Conservation (phyloP, 2,329 filamentous ascomycete genomes). For the Xylaria sp. region DNA sequence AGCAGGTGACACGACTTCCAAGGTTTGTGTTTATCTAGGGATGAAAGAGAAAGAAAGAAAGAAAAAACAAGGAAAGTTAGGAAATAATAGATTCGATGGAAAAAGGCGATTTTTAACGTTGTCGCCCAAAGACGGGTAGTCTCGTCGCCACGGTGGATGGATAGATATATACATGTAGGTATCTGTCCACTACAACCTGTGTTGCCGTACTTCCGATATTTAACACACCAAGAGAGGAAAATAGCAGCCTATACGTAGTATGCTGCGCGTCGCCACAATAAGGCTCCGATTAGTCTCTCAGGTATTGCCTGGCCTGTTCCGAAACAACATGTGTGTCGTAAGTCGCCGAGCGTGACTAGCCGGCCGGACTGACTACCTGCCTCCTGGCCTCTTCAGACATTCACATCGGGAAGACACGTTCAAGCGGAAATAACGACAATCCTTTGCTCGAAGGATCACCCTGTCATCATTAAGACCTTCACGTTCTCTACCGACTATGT, state of each 20-base stretch:
- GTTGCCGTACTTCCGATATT: slow-evolving; percentile 21
- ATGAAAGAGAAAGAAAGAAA: not conserved
- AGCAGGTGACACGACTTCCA: no score
- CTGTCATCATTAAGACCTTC: not conserved
- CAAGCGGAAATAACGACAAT: not conserved
- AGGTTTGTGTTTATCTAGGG: no score
- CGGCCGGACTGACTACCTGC: no score
- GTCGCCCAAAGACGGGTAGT: not conserved
- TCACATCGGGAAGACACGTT: no score
- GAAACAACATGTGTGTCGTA: not conserved
- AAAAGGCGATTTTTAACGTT: not conserved
- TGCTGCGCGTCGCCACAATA: slow-evolving; percentile 2
- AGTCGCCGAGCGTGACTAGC: slow-evolving; percentile 19
- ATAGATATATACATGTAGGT: not conserved
- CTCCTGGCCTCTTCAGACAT: no score
- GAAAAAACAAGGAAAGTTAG: slow-evolving; percentile 3
- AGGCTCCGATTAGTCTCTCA: not conserved
- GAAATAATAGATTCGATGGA: not conserved
- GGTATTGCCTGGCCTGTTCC: not conserved
- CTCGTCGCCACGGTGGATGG: not conserved
- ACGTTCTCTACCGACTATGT: slow-evolving; percentile 1
- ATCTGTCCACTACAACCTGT: not conserved
- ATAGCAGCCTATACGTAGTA: slow-evolving; percentile 13
- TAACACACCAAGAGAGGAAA: slow-evolving; percentile 6
- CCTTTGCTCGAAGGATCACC: not conserved